These are phyloP conservation scores for Asterophora lycoperdoides DNA, from an alignment of 768 basidiomycete species.

Conservation along the genomic window DNA sequence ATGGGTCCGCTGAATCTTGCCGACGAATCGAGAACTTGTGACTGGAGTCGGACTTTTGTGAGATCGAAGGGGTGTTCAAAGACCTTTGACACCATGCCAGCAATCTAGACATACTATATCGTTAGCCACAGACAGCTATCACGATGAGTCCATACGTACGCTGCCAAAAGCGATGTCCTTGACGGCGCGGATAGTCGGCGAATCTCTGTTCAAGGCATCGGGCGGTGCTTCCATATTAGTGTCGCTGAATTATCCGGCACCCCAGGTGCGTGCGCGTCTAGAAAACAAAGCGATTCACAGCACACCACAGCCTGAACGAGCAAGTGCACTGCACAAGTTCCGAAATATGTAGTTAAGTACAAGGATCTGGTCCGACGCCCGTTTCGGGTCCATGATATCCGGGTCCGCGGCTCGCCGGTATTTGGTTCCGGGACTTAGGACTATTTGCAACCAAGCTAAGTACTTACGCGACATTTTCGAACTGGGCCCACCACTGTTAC, in stretches of 20 bases:
- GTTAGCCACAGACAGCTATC: neutral
- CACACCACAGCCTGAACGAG: neutral
- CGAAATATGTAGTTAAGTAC: too few species aligned
- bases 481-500: too few species aligned
- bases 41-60: slow-evolving; percentile 90
- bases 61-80: slow-evolving; percentile 96
- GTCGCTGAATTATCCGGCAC: slow-evolving; percentile 3
- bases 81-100: slow-evolving; percentile 78
- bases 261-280: slow-evolving; percentile 4
- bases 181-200: slow-evolving; percentile 13
- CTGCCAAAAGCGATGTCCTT: slow-evolving; percentile 24
- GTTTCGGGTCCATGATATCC: too few species aligned
- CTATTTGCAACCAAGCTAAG: neutral
- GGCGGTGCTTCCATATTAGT: slow-evolving; percentile 18
- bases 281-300: slow-evolving; percentile 1
- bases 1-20: slow-evolving; percentile 77
- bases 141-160: slow-evolving; percentile 9
- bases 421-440: neutral
- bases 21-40: slow-evolving; percentile 62
- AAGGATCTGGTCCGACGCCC: neutral
- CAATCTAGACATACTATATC: slow-evolving; percentile 42
- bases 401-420: neutral
- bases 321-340: slow-evolving; percentile 1
- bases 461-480: too few species aligned
- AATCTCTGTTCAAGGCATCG: slow-evolving; percentile 18